Evolutionary conservation across 1,139 yeast species (phyloP).

Genomic region (Pichia sp.): DNA sequence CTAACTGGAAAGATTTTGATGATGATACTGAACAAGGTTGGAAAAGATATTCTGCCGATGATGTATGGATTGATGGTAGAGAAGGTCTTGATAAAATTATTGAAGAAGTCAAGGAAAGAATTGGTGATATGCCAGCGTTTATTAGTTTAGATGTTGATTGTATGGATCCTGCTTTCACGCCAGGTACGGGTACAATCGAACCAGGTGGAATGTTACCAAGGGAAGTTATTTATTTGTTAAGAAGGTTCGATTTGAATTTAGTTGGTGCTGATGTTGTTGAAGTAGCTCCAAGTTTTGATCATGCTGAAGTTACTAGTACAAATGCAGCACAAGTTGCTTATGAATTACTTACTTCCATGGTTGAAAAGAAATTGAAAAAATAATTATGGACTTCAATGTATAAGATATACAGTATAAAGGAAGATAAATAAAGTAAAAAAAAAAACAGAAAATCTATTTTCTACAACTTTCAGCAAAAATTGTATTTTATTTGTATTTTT

Average conservation of each 20-base stretch:
- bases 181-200: conserved; percentile 81
- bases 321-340: conserved; percentile 73
- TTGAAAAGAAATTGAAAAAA: conserved; percentile 33
- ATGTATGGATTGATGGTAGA: conserved; percentile 56
- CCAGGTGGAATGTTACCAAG: conserved; percentile 80
- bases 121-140: conserved; percentile 55
- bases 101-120: conserved; percentile 39
- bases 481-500: too few relatives aligned
- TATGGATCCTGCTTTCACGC: conserved; percentile 73
- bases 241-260: conserved; percentile 53
- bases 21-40: conserved; percentile 63
- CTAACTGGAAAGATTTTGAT: conserved; percentile 46
- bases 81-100: conserved; percentile 51
- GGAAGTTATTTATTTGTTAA: conserved; percentile 55
- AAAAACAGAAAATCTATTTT: too few relatives aligned
- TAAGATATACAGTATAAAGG: not conserved
- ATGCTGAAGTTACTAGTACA: conserved; percentile 64
- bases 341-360: conserved; percentile 67
- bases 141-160: conserved; percentile 73
- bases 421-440: not conserved
- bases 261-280: conserved; percentile 80
- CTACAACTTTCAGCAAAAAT: conserved; percentile 16
- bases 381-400: not conserved
- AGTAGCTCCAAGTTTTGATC: conserved; percentile 68
- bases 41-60: conserved; percentile 59